phyloP scores from a whole-genome alignment of 2,329 filamentous ascomycete species.

The Hypoxylon sp. region DNA sequence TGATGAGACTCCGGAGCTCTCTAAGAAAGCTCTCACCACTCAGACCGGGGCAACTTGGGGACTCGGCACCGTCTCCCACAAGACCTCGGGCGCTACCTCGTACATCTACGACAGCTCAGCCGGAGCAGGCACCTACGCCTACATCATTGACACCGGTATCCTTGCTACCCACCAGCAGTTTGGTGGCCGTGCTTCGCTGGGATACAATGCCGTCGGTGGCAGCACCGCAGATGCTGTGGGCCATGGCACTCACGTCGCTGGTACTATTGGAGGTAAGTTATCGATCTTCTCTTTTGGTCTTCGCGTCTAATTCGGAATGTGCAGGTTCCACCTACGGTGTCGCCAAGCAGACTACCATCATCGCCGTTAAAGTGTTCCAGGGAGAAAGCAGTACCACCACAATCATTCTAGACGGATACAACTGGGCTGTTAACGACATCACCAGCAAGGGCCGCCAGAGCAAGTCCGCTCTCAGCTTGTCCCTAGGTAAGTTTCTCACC shows the following conservation, averaged over 20 bases:
- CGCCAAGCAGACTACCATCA: conserved; percentile 58
- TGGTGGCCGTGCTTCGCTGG: conserved; percentile 57
- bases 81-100: conserved; percentile 51
- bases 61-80: conserved; percentile 63
- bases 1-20: conserved; percentile 43
- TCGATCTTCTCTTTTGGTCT: background rate
- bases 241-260: conserved; percentile 65
- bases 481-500: conserved; percentile 57
- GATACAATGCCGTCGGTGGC: conserved; percentile 52
- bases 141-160: conserved; percentile 70
- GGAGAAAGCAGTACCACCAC: conserved; percentile 47
- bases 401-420: conserved; percentile 50
- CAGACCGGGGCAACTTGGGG: conserved; percentile 60
- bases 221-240: conserved; percentile 57
- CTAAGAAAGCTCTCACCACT: conserved; percentile 50
- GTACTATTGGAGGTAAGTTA: conserved; percentile 59
- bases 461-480: conserved; percentile 69
- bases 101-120: conserved; percentile 62
- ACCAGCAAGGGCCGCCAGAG: conserved; percentile 57
- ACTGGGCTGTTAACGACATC: conserved; percentile 64
- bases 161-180: conserved; percentile 62
- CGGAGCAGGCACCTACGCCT: conserved; percentile 62
- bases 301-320: conserved; percentile 4
- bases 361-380: conserved; percentile 64
- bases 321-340: conserved; percentile 59